Base-by-base conservation (phyloP, 1,139 yeast genomes). In the Candida albicans region DNA sequence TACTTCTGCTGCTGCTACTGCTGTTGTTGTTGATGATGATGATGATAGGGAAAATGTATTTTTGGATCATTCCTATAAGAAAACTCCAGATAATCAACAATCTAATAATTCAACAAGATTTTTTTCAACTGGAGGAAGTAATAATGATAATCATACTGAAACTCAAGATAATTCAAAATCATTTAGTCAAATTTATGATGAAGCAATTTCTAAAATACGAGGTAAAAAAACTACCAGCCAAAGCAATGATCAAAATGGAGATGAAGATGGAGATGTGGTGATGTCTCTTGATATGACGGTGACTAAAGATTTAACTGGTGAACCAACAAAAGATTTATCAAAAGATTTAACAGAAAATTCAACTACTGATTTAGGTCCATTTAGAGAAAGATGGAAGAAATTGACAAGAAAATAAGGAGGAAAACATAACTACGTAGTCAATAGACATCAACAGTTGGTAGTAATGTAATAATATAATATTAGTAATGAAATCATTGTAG, bases 121-220 rank as follows among this genome's bases (percentile, higher is more conserved):
- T n/a, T 35, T 39, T 29, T 31, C 38, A 11, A 29, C 41, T 4
- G 39, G 34, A 18, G 22, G 22, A 4, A 18, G 5, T 18, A 18
- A 18, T 18, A 18, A 18, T 18, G 22, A 18, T 25, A 33, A 38
- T 14, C 39, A 28, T 54, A 50, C 28, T 18, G 33, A 35, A 24
- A 40, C 31, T 37, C 58, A 30, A n/a, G 34, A 31, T 22, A 33
- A 61, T 33, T 56, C 70, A 10, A 54, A 55, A 40, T 64, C 70
- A 2, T 61, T 62, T 11, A 65, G 70, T 4, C 59, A 66, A 41
- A 52, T 66, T 14, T 67, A 65, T 46, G 70, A 64, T 40, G 70
- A 66, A 36, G 63, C 39, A 37, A 50, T 43, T 41, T 37, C 45
- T 10, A 38, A 37, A 31, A 30, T 45, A 12, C 25, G 35, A 14